Evolutionary conservation across 495 filamentous ascomycete genomes (phyloP).

Genomic region (Geoglossum glabrum): DNA sequence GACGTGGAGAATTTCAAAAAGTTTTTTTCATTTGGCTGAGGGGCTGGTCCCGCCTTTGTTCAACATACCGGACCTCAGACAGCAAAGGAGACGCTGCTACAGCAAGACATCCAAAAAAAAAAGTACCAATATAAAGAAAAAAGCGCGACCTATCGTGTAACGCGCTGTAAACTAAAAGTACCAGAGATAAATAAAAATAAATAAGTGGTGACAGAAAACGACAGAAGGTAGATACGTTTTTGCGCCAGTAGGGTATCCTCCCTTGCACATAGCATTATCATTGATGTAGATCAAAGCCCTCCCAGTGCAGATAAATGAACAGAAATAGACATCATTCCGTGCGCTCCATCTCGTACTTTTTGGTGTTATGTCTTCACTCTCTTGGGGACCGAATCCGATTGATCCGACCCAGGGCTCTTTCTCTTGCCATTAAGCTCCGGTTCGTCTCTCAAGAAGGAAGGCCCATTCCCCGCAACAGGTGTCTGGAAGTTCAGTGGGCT

Average conservation of each 20-base stretch:
- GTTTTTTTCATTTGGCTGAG: no score
- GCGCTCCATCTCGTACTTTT: background rate
- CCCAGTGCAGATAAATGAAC: background rate
- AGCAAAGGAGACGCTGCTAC: no score
- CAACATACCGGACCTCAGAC: no score
- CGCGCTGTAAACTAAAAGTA: no score
- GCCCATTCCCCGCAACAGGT: conserved; percentile 35
- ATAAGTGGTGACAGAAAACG: background rate
- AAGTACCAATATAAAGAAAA: no score
- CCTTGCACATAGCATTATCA: background rate
- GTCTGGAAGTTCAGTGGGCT: conserved; percentile 86
- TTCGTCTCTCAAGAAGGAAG: background rate
- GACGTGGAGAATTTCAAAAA: no score
- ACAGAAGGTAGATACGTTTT: background rate
- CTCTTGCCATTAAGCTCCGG: background rate
- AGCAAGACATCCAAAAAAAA: no score
- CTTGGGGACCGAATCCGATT: background rate
- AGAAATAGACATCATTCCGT: background rate
- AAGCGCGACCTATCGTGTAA: no score
- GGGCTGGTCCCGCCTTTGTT: no score
- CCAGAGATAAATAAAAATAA: background rate
- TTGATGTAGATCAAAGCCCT: background rate
- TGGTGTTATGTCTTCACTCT: conserved; percentile 1
- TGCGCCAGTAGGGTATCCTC: background rate
- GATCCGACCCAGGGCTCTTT: conserved; percentile 5